These are phyloP conservation scores for Albugo laibachii DNA, from an alignment of 352 stramenopile species.

Conservation along the genomic window DNA sequence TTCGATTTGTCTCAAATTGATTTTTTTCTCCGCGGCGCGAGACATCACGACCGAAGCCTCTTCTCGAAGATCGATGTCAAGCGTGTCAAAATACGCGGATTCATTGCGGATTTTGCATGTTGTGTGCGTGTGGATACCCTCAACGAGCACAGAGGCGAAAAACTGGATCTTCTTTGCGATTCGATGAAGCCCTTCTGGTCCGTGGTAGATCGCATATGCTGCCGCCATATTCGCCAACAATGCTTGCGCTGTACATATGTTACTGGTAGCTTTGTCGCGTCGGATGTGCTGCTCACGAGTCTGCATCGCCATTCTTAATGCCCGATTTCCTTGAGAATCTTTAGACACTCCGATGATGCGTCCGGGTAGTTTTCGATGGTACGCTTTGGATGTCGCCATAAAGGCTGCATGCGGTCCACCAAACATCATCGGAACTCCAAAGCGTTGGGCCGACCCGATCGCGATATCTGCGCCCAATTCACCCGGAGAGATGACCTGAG, in stretches of 20 bases:
- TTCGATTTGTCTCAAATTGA: slow-evolving; percentile 80
- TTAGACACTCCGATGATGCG: slow-evolving; percentile 98
- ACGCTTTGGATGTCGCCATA: slow-evolving; percentile 90
- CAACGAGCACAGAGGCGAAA: slow-evolving; percentile 75
- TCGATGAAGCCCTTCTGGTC: slow-evolving; percentile 84
- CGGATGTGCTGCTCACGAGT: slow-evolving; percentile 98
- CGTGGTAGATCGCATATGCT: slow-evolving; percentile 97
- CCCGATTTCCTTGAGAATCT: slow-evolving; percentile 88
- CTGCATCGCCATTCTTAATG: slow-evolving; percentile 98
- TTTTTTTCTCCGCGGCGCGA: slow-evolving; percentile 34
- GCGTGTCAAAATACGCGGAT: slow-evolving; percentile 91
- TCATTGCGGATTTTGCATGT: slow-evolving; percentile 31
- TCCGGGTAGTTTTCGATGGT: slow-evolving; percentile 94
- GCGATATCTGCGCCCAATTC: slow-evolving; percentile 96
- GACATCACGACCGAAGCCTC: slow-evolving; percentile 56
- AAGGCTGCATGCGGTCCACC: slow-evolving; percentile 96
- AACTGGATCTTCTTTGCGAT: slow-evolving; percentile 91
- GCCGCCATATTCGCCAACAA: slow-evolving; percentile 98
- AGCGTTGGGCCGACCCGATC: slow-evolving; percentile 95
- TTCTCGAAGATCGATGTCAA: slow-evolving; percentile 81
- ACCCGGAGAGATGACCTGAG: slow-evolving; percentile 84
- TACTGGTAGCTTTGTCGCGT: slow-evolving; percentile 97
- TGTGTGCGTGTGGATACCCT: slow-evolving; percentile 77
- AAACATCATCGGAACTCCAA: slow-evolving; percentile 98
- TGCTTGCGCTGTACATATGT: slow-evolving; percentile 98